These are phyloP conservation scores for Herpetomonas tarakana DNA, from an alignment of 208 protist genomes.

Conservation along the genomic window DNA sequence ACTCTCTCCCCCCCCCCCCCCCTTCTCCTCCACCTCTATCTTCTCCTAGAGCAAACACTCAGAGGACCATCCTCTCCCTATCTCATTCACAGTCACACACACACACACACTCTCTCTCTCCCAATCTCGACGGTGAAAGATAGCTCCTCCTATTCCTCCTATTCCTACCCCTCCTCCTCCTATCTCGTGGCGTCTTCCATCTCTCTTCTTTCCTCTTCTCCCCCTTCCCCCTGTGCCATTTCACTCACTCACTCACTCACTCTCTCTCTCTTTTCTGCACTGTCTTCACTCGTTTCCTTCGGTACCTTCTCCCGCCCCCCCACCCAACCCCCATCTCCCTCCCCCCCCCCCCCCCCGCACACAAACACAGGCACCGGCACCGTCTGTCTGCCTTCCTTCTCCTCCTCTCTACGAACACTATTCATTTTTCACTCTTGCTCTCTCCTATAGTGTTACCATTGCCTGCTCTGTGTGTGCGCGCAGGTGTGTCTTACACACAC, in stretches of 20 bases:
- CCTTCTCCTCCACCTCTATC: neutral
- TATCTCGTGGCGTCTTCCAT: no score
- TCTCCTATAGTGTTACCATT: neutral
- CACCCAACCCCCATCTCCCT: neutral
- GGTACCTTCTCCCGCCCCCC: neutral
- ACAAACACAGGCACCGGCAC: neutral
- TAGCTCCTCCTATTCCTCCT: no score
- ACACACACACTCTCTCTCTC: no score
- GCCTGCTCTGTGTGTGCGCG: no score
- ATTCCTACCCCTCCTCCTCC: no score
- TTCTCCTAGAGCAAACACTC: neutral
- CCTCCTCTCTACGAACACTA: neutral
- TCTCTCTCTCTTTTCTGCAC: neutral
- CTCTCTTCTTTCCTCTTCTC: neutral
- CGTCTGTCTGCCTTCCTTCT: constrained; percentile 3
- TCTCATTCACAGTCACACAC: no score
- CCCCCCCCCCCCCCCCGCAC: no score
- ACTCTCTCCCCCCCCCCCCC: neutral
- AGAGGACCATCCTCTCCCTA: neutral
- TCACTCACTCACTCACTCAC: no score
- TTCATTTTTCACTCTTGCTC: neutral
- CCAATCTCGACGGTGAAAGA: no score
- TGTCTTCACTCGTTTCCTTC: neutral
- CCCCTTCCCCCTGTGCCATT: neutral
- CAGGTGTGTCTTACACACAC: no score